Evolutionary conservation across 371 early-diverging fungal species (phyloP).

Genomic region (Rhizomucor miehei): DNA sequence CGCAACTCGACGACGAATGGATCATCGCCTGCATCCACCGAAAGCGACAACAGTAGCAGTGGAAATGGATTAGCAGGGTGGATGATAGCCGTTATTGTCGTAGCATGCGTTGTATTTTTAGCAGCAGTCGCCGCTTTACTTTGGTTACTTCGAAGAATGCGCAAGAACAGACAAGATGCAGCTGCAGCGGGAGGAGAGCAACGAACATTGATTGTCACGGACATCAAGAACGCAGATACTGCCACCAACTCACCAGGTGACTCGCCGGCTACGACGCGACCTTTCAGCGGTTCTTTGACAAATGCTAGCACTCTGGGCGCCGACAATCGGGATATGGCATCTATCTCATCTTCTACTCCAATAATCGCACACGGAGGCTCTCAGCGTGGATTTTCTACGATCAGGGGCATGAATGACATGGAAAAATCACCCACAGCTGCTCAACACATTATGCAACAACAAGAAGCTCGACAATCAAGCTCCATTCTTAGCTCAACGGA

Average conservation of each 20-base stretch:
- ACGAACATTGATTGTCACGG: slow-evolving; percentile 3
- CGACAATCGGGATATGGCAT: slow-evolving; percentile 11
- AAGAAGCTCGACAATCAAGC: slow-evolving; percentile 35
- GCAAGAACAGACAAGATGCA: slow-evolving; percentile 12
- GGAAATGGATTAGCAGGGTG: slow-evolving; percentile 12
- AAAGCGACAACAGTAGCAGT: background rate
- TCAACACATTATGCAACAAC: slow-evolving; percentile 13
- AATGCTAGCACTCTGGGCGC: slow-evolving; percentile 3
- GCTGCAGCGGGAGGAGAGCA: slow-evolving; percentile 8
- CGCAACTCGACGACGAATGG: slow-evolving; percentile 19
- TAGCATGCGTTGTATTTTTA: slow-evolving; percentile 25
- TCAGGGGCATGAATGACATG: background rate
- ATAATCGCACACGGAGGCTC: slow-evolving; percentile 3
- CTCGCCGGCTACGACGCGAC: slow-evolving; percentile 5
- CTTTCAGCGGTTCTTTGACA: slow-evolving; percentile 9
- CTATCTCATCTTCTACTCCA: slow-evolving; percentile 14
- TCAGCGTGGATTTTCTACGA: background rate
- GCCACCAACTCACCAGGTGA: slow-evolving; percentile 1
- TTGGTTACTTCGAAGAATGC: slow-evolving; percentile 22
- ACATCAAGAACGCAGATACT: background rate
- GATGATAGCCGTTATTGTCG: slow-evolving; percentile 44
- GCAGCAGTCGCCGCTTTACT: slow-evolving; percentile 21
- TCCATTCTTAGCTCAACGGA: slow-evolving; percentile 47
- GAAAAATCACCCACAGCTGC: slow-evolving; percentile 4
- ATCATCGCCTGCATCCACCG: background rate